Evolutionary conservation across 176 grass and related monocot species (phyloP).

Genomic region (Themeda triandra): DNA sequence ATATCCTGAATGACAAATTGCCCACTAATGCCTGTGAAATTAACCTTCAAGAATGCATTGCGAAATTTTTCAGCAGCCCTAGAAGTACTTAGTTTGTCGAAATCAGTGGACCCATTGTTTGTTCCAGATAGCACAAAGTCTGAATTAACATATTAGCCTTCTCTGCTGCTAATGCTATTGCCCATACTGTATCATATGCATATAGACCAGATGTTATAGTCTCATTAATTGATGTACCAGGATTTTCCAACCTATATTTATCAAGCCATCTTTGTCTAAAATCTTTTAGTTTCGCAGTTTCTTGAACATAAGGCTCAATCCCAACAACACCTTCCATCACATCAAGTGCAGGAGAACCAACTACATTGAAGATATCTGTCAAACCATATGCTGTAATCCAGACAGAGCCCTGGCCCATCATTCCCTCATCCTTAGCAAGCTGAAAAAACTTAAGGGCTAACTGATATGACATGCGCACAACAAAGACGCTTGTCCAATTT

Average conservation of each 20-base stretch:
- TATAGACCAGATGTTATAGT: slow-evolving; percentile 50
- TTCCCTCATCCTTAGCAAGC: slow-evolving; percentile 44
- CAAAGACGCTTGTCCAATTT: slow-evolving; percentile 62
- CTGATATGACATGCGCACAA: slow-evolving; percentile 60
- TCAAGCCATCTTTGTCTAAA: slow-evolving; percentile 44
- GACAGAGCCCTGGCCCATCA: slow-evolving; percentile 57
- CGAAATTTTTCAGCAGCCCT: slow-evolving; percentile 31
- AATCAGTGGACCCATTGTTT: slow-evolving; percentile 45
- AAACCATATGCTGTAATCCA: slow-evolving; percentile 77
- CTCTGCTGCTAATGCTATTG: slow-evolving; percentile 56
- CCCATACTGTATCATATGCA: slow-evolving; percentile 82
- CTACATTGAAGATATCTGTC: slow-evolving; percentile 62
- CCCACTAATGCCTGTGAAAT: slow-evolving; percentile 43
- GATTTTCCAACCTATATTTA: slow-evolving; percentile 37
- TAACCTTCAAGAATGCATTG: slow-evolving; percentile 23
- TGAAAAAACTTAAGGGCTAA: slow-evolving; percentile 54
- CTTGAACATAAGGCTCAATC: slow-evolving; percentile 46
- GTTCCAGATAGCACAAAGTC: slow-evolving; percentile 17
- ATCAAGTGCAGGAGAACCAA: slow-evolving; percentile 42
- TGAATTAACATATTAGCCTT: slow-evolving; percentile 16
- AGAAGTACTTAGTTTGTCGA: slow-evolving; percentile 46
- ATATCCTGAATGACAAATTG: slow-evolving; percentile 47
- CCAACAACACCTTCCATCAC: slow-evolving; percentile 81
- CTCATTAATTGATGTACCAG: slow-evolving; percentile 7
- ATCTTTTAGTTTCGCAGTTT: slow-evolving; percentile 9